phyloP scores from a whole-genome alignment of 345 rosid genomes.

The Citrus trifoliata region DNA sequence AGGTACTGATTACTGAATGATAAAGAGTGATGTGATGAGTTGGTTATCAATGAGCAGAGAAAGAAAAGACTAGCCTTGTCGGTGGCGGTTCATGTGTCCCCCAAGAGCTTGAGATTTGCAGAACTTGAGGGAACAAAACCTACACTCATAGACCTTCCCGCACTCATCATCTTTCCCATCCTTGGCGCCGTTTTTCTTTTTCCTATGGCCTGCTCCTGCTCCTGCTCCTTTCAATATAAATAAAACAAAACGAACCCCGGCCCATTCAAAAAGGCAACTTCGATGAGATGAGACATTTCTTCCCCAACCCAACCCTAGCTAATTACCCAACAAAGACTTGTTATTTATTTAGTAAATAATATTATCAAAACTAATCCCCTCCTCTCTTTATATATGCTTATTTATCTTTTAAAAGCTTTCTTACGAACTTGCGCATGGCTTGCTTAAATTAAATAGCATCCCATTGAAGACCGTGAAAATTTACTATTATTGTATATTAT shows the following conservation, averaged over 20 bases:
- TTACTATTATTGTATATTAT: not conserved
- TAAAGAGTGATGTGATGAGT: not conserved
- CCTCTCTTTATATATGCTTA: too few species aligned
- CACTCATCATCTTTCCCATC: constrained; percentile 89
- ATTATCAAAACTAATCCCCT: too few species aligned
- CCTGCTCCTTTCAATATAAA: not conserved
- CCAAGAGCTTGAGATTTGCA: constrained; percentile 99
- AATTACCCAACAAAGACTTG: too few species aligned
- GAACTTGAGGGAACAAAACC: constrained; percentile 99
- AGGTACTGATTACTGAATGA: not conserved
- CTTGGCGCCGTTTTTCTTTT: constrained; percentile 65
- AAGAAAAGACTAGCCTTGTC: constrained; percentile 65
- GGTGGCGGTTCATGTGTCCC: constrained; percentile 99
- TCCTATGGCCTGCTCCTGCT: constrained; percentile 33
- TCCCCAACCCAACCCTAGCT: not conserved
- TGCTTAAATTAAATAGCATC: not conserved
- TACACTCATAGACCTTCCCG: constrained; percentile 88
- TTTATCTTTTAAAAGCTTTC: not conserved
- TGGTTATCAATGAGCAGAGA: not conserved
- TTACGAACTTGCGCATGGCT: not conserved
- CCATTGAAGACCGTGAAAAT: not conserved
- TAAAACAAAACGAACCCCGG: not conserved
- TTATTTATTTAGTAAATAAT: too few species aligned
- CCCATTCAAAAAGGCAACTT: constrained; percentile 37
- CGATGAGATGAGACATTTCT: constrained; percentile 35